Evolutionary conservation across 225 moss, liverwort and hornwort genomes (phyloP), one percentile per base, ranked within the genome.

Genomic region (Straminergon stramineum): DNA sequence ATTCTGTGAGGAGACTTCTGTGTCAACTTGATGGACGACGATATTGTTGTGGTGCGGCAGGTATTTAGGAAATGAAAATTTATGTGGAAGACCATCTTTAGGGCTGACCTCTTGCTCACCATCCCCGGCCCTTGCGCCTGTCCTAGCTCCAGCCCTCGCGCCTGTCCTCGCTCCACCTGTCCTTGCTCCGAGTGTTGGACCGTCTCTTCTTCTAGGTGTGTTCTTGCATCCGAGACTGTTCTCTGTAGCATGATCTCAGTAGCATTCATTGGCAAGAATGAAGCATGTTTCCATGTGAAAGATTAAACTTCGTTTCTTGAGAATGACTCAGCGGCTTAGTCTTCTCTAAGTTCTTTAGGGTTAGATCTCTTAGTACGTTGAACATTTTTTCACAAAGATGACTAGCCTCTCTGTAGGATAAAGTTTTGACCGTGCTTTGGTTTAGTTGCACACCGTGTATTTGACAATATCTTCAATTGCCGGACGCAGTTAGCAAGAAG

Each of bases 61-160:
- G 68, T 93, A 86, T 83, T 28, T 84, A 51, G 92, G 90, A 52
- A 89, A 93, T 67, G 37, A 17, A 14, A 41, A 87, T 20, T 73
- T 93, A 67, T 93, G 93, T 62, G 92, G 90, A 79, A 31, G 20
- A 68, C 41, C 81, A 41, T 87, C 89, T 39, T 66, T 85, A 84
- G 92, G 88, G 28, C 81, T 91, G 58, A 52, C 65, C 35, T 67
- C 86, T 62, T 94, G 94, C 84, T 78, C 87, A 66, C 88, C 86
- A 41, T n/a, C 82, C 32, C 84, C 89, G 6, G 61, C 53, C 39
- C 77, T 77, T 45, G 51, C 73, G 13, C 90, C 93, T 65, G 81
- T 31, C 37, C 51, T n/a, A n/a, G n/a, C n/a, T n/a, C n/a, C n/a
- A n/a, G n/a, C n/a, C 34, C 66, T 75, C 68, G 43, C 88, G 6